A percentile compares a stretch with the other conserved stretches of the same genome.
Evolutionary conservation across 2,329 filamentous ascomycete species (phyloP).

Genomic region (Claviceps sorghi): DNA sequence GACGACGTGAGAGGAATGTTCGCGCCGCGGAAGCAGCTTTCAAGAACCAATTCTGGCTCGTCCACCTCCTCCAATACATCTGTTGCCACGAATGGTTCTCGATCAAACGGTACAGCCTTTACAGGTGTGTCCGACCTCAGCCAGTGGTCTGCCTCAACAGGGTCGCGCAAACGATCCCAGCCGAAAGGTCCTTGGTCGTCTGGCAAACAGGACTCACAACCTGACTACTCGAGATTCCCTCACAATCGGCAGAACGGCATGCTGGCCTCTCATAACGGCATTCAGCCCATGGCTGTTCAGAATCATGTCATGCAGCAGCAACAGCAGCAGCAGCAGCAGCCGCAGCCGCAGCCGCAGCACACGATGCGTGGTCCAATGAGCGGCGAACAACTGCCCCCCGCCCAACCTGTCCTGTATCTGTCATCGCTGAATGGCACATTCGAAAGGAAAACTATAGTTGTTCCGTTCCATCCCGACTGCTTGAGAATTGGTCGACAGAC

Average conservation of each 20-base stretch:
- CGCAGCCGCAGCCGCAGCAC: slow-evolving; percentile 27
- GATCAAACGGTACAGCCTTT: slow-evolving; percentile 44
- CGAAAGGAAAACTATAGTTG: slow-evolving; percentile 87
- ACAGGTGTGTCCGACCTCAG: slow-evolving; percentile 32
- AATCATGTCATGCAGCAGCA: slow-evolving; percentile 28
- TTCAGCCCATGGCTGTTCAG: slow-evolving; percentile 18
- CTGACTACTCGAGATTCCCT: slow-evolving; percentile 32
- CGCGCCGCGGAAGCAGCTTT: slow-evolving; percentile 72
- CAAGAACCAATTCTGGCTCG: slow-evolving; percentile 81
- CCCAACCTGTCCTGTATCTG: slow-evolving; percentile 68
- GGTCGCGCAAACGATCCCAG: slow-evolving; percentile 36
- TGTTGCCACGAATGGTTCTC: slow-evolving; percentile 44
- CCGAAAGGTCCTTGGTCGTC: slow-evolving; percentile 36
- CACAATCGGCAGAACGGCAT: slow-evolving; percentile 30
- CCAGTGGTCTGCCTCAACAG: slow-evolving; percentile 34
- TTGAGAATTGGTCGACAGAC: slow-evolving; percentile 91
- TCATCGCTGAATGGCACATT: slow-evolving; percentile 91
- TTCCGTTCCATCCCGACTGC: slow-evolving; percentile 88
- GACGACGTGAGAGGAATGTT: slow-evolving; percentile 83
- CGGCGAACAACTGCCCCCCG: slow-evolving; percentile 44
- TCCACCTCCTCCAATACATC: slow-evolving; percentile 41
- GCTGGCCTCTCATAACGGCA: slow-evolving; percentile 17
- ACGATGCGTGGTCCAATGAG: slow-evolving; percentile 43
- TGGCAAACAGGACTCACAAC: slow-evolving; percentile 30
- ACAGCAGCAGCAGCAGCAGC: slow-evolving; percentile 24